A percentile compares a stretch with the other conserved stretches of the same genome.
Evolutionary conservation across 2,329 filamentous ascomycete species (phyloP).

Genomic region (Fusarium fracticaudum): DNA sequence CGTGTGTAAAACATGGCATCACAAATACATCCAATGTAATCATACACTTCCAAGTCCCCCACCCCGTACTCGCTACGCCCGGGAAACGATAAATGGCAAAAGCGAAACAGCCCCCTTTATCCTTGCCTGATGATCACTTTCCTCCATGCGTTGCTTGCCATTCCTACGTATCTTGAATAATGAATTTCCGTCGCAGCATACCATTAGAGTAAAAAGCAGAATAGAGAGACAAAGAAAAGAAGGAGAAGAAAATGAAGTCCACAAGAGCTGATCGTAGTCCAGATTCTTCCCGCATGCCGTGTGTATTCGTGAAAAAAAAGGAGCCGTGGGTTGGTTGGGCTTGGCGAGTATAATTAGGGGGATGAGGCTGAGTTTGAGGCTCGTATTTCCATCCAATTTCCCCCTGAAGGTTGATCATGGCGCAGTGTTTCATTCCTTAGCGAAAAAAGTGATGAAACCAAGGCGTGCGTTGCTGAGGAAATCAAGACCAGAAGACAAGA

Average conservation of each 20-base stretch:
- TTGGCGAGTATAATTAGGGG: slow-evolving; percentile 13
- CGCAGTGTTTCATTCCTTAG: slow-evolving; percentile 7
- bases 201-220: slow-evolving; percentile 26
- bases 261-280: slow-evolving; percentile 3
- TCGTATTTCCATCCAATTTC: slow-evolving; percentile 5
- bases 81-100: slow-evolving; percentile 14
- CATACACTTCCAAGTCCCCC: slow-evolving; percentile 16
- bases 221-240: slow-evolving; percentile 7
- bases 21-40: slow-evolving; percentile 27
- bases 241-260: background rate
- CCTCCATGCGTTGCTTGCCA: slow-evolving; percentile 9
- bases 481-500: slow-evolving; percentile 4
- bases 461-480: background rate
- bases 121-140: slow-evolving; percentile 3
- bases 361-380: slow-evolving; percentile 8
- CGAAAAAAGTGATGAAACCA: background rate
- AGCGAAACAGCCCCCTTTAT: slow-evolving; percentile 2
- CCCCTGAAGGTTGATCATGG: background rate
- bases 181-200: slow-evolving; percentile 20
- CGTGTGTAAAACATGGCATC: slow-evolving; percentile 17
- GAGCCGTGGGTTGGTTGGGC: slow-evolving; percentile 1
- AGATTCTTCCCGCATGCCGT: slow-evolving; percentile 9
- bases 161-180: slow-evolving; percentile 15
- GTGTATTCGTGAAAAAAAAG: slow-evolving; percentile 26
- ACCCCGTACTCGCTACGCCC: slow-evolving; percentile 16